A percentile compares a stretch with the other conserved stretches of the same genome.
Evolutionary conservation across 2,329 filamentous ascomycete species (phyloP).

Genomic region (Lachnellula subtilissima): DNA sequence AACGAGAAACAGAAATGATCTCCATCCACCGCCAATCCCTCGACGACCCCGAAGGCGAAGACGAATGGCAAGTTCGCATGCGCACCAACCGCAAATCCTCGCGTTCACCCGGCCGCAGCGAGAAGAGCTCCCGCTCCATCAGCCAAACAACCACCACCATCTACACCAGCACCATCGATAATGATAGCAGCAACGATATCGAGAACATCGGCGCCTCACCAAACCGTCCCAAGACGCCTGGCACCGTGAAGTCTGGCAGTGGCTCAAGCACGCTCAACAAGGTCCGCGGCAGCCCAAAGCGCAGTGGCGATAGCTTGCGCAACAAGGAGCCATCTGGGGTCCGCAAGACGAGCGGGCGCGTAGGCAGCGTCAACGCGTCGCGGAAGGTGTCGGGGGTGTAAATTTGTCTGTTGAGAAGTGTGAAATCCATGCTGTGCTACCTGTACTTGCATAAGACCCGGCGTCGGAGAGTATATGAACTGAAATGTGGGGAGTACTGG

Average conservation of each 20-base stretch:
- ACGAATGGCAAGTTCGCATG: conserved; percentile 64
- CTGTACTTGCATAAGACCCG: conserved; percentile 25
- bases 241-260: conserved; percentile 46
- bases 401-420: conserved; percentile 3
- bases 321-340: conserved; percentile 50
- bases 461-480: conserved; percentile 15
- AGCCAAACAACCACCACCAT: conserved; percentile 71
- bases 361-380: conserved; percentile 50
- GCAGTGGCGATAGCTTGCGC: conserved; percentile 44
- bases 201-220: conserved; percentile 58
- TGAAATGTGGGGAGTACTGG: neutral
- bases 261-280: conserved; percentile 50
- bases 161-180: conserved; percentile 59
- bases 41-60: conserved; percentile 75
- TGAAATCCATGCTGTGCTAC: conserved; percentile 16
- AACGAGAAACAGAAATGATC: conserved; percentile 54
- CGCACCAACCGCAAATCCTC: conserved; percentile 61
- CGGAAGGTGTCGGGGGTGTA: conserved; percentile 32
- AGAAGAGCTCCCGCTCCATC: conserved; percentile 67
- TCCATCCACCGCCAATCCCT: conserved; percentile 58
- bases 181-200: conserved; percentile 63
- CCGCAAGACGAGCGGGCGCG: conserved; percentile 61
- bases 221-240: conserved; percentile 48
- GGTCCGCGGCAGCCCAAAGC: conserved; percentile 56
- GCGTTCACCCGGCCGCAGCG: conserved; percentile 55